phyloP scores from a whole-genome alignment of 2,329 filamentous ascomycete species.

The Dothistroma pini region DNA sequence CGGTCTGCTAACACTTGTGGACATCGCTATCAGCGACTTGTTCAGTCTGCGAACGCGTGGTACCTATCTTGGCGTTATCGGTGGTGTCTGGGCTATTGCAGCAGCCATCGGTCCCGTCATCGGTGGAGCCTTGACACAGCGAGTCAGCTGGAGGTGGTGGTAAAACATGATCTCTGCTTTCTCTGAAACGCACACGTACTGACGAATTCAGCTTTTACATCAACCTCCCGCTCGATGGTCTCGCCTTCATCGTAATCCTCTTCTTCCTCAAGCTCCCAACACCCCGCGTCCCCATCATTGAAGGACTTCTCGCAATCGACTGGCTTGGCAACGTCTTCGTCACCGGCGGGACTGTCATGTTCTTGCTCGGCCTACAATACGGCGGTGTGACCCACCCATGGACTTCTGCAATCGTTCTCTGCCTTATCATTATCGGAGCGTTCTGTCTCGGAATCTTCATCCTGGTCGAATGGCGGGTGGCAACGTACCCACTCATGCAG shows the following conservation, averaged over 20 bases:
- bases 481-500: constrained; percentile 47
- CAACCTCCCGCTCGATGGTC: constrained; percentile 59
- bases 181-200: neutral
- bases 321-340: constrained; percentile 52
- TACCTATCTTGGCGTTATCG: neutral
- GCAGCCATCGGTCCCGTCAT: neutral
- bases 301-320: constrained; percentile 51
- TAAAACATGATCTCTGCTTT: neutral
- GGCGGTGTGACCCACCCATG: constrained; percentile 52
- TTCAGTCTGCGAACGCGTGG: constrained; percentile 44
- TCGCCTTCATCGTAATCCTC: constrained; percentile 46
- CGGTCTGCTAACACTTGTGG: constrained; percentile 50
- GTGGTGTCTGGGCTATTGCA: neutral
- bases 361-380: constrained; percentile 53
- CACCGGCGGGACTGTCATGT: constrained; percentile 49
- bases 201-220: constrained; percentile 43
- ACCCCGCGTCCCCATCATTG: constrained; percentile 46
- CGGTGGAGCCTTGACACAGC: constrained; percentile 5
- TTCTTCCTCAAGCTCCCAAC: constrained; percentile 55
- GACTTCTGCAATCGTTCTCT: constrained; percentile 54
- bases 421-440: constrained; percentile 50
- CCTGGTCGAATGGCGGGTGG: constrained; percentile 60
- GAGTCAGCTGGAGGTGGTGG: constrained; percentile 3
- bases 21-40: constrained; percentile 53
- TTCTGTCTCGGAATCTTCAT: constrained; percentile 52